Base-by-base conservation (phyloP, 306 rosid genomes). In the Hippophae gyantsensis region DNA sequence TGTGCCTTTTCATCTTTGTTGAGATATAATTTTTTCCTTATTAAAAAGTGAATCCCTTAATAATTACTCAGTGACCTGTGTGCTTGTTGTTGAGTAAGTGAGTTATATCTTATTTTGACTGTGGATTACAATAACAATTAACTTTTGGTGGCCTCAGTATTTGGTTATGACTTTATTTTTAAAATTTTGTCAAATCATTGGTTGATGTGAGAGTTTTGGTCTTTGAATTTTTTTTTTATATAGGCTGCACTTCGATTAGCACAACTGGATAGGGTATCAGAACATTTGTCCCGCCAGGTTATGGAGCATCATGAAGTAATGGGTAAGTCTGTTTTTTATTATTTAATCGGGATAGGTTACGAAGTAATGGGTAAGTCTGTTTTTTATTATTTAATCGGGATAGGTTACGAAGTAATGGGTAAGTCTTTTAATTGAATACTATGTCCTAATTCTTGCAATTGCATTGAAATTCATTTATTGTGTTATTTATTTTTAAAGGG, bases 241-340 rank as follows among this genome's bases (percentile, higher is more conserved):
- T 64, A 93, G 97, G 99, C 97, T 57, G 56, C 99, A 61, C 92
- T 86, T 72, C 84, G 93, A 80, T 80, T 93, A 69, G 76, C 84
- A 45, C 99, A 93, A 64, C 80, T 93, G 76, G 99, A 93, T 77
- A 93, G 60, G 75, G 97, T 93, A 54, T 86, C 97, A 25, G 99
- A 93, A 70, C 69, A 56, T 47, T 79, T 93, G 61, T 93, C 99
- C 61, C 85, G 74, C 62, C 92, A 93, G 57, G 95, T 93, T 63
- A 93, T 93, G 95, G 85, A 93, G 79, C 88, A 93, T 74, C 94
- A 93, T 72, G 95, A 93, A 93, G 99, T 93, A 75, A 93, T 93
- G 97, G 99, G 99, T 93, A 80, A 80, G 96, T 51, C 62, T 66
- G 42, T 54, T 14, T 58, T 54, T 70, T 51, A 40, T 27, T 27